Conservation (phyloP, 164 flowering plant species). For the Vitis cinerea region DNA sequence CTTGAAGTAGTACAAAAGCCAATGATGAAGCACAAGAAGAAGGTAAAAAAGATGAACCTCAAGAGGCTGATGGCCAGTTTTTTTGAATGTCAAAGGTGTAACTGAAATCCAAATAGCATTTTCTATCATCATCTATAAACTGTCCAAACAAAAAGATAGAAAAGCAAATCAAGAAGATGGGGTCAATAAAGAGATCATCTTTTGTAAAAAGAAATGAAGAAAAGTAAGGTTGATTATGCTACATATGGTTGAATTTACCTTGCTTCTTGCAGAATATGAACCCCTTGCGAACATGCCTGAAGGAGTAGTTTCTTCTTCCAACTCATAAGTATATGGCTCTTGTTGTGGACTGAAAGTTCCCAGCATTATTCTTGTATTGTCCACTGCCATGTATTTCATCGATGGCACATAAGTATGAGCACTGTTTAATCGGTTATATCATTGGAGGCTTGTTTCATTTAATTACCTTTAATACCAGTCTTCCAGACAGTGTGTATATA, state of each 20-base stretch:
- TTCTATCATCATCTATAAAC: slow-evolving; percentile 56
- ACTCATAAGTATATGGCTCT: slow-evolving; percentile 45
- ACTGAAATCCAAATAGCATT: slow-evolving; percentile 52
- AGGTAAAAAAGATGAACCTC: not conserved
- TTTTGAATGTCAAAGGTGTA: slow-evolving; percentile 56
- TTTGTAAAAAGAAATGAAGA: not conserved
- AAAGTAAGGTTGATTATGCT: not conserved
- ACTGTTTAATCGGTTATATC: no score
- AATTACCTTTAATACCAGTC: slow-evolving; percentile 47
- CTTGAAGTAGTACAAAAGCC: not conserved
- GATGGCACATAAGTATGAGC: not conserved
- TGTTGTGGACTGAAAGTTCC: slow-evolving; percentile 60
- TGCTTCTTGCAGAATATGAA: slow-evolving; percentile 46
- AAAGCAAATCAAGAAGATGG: not conserved
- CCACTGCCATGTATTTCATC: slow-evolving; percentile 33
- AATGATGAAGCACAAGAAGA: no score
- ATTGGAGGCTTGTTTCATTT: not conserved
- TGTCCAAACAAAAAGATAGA: slow-evolving; percentile 13
- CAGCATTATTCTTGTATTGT: slow-evolving; percentile 43
- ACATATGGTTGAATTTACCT: slow-evolving; percentile 29
- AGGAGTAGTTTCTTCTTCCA: slow-evolving; percentile 53
- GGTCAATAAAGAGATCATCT: not conserved
- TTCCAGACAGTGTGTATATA: slow-evolving; percentile 59
- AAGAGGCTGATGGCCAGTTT: slow-evolving; percentile 36
- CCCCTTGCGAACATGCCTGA: slow-evolving; percentile 56